phyloP scores from a whole-genome alignment of 805 yeast genomes.

The Teunomyces aglyptinius region DNA sequence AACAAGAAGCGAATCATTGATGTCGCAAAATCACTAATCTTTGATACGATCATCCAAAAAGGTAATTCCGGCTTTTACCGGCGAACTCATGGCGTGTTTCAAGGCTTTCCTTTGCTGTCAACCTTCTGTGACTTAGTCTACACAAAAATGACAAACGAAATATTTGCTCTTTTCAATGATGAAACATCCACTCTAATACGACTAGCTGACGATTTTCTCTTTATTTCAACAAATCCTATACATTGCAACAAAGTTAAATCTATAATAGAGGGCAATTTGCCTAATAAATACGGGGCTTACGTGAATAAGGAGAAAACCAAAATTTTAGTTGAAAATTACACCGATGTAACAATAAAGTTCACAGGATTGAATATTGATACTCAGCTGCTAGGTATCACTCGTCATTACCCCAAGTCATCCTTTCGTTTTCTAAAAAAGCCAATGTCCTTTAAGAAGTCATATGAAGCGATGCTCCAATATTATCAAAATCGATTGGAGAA shows the following conservation, averaged over 20 bases:
- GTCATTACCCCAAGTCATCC: slow-evolving; percentile 9
- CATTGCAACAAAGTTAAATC: slow-evolving; percentile 18
- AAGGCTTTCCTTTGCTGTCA: slow-evolving; percentile 78
- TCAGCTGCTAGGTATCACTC: slow-evolving; percentile 17
- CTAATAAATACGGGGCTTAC: slow-evolving; percentile 33
- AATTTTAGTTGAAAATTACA: slow-evolving; percentile 12
- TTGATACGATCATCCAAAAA: slow-evolving; percentile 45
- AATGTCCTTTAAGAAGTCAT: slow-evolving; percentile 19
- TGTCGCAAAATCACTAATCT: slow-evolving; percentile 51
- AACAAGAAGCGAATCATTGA: slow-evolving; percentile 44
- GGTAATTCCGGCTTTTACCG: slow-evolving; percentile 34
- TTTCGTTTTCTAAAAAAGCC: slow-evolving; percentile 9
- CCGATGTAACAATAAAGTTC: slow-evolving; percentile 15
- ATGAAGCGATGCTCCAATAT: slow-evolving; percentile 21
- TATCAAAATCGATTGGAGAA: slow-evolving; percentile 19
- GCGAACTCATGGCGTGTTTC: slow-evolving; percentile 74
- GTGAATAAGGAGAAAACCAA: slow-evolving; percentile 31
- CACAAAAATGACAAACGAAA: slow-evolving; percentile 53
- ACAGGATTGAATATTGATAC: slow-evolving; percentile 30
- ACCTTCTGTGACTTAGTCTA: slow-evolving; percentile 72
- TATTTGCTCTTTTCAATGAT: slow-evolving; percentile 18
- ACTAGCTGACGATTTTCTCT: slow-evolving; percentile 81
- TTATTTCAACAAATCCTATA: slow-evolving; percentile 49
- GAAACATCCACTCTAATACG: slow-evolving; percentile 48
- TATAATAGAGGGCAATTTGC: slow-evolving; percentile 17